These are phyloP conservation scores for thale cress (Arabidopsis thaliana) DNA, from an alignment of 345 rosid species.

Conservation along the genomic window TAIR10.1 NC_003074.8:5965501-5966000, in stretches of 20 bases:
- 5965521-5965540: conserved; percentile 30
- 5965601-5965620: neutral
- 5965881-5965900: conserved; percentile 9
- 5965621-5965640: conserved; percentile 21
- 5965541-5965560: conserved; percentile 35
- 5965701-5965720: neutral
- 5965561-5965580: neutral
- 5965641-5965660: conserved; percentile 13
- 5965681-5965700: neutral
- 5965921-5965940: conserved; percentile 37
- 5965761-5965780: conserved; percentile 25
- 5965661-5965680: neutral
- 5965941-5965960: conserved; percentile 20
- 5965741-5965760: conserved; percentile 5
- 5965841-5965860: neutral
- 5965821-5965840: conserved; percentile 20
- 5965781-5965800: neutral
- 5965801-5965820: conserved; percentile 38
- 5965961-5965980: neutral
- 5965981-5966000: conserved; percentile 23
- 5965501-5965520: conserved; percentile 41
- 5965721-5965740: conserved; percentile 18
- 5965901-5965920: conserved; percentile 33
- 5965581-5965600: neutral
- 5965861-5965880: neutral